Conservation (phyloP, 331 rosid genomes). For the Saraca asoca region DNA sequence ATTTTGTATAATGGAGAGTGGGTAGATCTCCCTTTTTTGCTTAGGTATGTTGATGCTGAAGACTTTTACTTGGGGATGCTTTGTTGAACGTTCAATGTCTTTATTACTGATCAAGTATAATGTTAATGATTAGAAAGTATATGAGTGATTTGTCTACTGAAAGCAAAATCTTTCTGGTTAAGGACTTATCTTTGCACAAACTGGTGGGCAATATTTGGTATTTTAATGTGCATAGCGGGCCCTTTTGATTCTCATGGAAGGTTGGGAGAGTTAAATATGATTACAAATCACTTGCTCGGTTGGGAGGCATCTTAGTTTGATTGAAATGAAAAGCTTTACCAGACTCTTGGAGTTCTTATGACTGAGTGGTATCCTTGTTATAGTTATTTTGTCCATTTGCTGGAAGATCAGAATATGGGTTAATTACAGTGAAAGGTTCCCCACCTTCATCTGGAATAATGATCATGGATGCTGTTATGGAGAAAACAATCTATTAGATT, state of each 20-base stretch:
- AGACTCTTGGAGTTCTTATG: conserved; percentile 31
- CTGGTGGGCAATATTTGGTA: conserved; percentile 42
- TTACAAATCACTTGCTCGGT: conserved; percentile 23
- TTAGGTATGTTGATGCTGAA: conserved; percentile 45
- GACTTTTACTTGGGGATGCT: conserved; percentile 49
- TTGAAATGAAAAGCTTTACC: conserved; percentile 27
- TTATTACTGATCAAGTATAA: conserved; percentile 32
- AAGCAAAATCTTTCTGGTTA: conserved; percentile 39
- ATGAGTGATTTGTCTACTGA: conserved; percentile 39
- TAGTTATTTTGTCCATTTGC: conserved; percentile 30
- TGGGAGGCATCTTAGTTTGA: conserved; percentile 39
- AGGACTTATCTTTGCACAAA: conserved; percentile 38
- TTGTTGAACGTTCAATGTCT: conserved; percentile 34
- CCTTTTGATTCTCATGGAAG: conserved; percentile 41
- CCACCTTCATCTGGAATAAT: conserved; percentile 25
- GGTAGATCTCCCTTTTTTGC: conserved; percentile 37
- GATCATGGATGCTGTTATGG: conserved; percentile 33
- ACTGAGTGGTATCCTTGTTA: conserved; percentile 22
- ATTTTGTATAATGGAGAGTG: conserved; percentile 38
- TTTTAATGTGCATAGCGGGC: conserved; percentile 38
- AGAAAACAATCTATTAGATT: conserved; percentile 12
- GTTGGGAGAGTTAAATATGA: conserved; percentile 36
- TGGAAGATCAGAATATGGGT: conserved; percentile 27
- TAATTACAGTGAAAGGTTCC: conserved; percentile 19
- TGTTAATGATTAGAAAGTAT: conserved; percentile 39